Conservation (phyloP, 805 yeast species). For the Groenewaldozyma tartarivorans region DNA sequence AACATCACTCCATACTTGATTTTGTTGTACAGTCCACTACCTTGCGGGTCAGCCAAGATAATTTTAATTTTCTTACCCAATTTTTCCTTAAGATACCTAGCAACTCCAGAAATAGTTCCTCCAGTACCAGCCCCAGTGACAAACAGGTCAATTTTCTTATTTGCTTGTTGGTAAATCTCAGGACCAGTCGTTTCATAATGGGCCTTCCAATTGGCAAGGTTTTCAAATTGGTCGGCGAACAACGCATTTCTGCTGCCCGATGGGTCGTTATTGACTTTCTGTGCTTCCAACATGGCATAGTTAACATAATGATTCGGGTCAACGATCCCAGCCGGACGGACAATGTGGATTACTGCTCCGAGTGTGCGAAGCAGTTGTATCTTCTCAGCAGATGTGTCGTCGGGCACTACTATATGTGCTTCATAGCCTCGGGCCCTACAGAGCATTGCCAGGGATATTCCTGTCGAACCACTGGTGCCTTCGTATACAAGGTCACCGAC, state of each 20-base stretch:
- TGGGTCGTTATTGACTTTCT: conserved; percentile 31
- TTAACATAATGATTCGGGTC: conserved; percentile 91
- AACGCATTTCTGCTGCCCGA: conserved; percentile 45
- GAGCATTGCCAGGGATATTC: conserved; percentile 86
- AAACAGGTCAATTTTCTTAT: conserved; percentile 52
- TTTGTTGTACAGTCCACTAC: conserved; percentile 81
- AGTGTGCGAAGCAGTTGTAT: conserved; percentile 56
- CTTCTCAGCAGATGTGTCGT: conserved; percentile 84
- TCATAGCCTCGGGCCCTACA: conserved; percentile 81
- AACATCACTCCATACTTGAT: conserved; percentile 91
- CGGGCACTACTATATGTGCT: conserved; percentile 90
- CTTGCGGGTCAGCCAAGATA: conserved; percentile 90
- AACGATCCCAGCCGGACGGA: conserved; percentile 89
- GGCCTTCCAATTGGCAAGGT: conserved; percentile 77
- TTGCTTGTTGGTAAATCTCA: conserved; percentile 72
- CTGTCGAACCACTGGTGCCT: conserved; percentile 96
- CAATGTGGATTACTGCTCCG: conserved; percentile 79
- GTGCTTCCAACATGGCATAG: conserved; percentile 64
- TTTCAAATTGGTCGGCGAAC: conserved; percentile 94
- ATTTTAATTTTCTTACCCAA: conserved; percentile 32
- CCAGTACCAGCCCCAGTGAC: conserved; percentile 95
- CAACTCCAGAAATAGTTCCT: conserved; percentile 92
- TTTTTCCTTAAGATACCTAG: conserved; percentile 55
- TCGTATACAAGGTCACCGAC: conserved; percentile 74
- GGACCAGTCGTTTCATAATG: conserved; percentile 87